Evolutionary conservation across 495 filamentous ascomycete species (phyloP).

Genomic region (Penicillium ochrochloron): DNA sequence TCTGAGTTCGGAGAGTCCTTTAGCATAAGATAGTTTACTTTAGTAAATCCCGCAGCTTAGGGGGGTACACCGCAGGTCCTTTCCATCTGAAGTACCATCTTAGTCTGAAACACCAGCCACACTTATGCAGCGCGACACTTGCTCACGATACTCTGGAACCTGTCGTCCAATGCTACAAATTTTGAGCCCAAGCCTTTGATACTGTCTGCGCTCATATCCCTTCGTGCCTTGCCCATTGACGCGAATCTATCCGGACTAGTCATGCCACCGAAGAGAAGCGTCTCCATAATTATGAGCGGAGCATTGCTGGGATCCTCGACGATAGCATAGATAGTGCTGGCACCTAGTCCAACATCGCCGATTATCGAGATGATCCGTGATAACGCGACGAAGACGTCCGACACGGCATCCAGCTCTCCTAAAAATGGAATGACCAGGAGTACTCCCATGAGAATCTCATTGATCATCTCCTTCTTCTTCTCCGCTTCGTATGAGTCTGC

Average conservation of each 20-base stretch:
- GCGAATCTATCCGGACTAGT: background rate
- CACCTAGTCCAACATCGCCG: background rate
- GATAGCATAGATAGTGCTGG: background rate
- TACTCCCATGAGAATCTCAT: background rate
- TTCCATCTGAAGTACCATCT: too few relatives aligned
- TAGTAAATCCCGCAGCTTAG: too few relatives aligned
- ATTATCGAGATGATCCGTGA: background rate
- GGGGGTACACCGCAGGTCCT: too few relatives aligned
- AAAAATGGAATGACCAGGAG: background rate
- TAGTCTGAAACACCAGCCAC: background rate
- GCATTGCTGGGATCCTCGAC: background rate
- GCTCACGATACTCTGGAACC: background rate
- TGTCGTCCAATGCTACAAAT: background rate
- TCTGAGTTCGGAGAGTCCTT: too few relatives aligned
- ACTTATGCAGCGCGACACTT: background rate
- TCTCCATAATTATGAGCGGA: background rate
- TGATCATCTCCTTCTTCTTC: conserved; percentile 3
- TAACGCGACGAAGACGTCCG: background rate
- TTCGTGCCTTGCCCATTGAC: background rate
- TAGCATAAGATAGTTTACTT: too few relatives aligned
- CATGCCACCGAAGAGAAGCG: background rate
- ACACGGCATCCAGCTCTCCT: background rate
- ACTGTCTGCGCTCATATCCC: background rate
- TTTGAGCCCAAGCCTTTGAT: background rate
- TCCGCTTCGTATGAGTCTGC: background rate